A percentile compares a stretch with the other conserved stretches of the same genome.
phyloP scores from a whole-genome alignment of 2,329 filamentous ascomycete species.

The Parastagonospora avenae region DNA sequence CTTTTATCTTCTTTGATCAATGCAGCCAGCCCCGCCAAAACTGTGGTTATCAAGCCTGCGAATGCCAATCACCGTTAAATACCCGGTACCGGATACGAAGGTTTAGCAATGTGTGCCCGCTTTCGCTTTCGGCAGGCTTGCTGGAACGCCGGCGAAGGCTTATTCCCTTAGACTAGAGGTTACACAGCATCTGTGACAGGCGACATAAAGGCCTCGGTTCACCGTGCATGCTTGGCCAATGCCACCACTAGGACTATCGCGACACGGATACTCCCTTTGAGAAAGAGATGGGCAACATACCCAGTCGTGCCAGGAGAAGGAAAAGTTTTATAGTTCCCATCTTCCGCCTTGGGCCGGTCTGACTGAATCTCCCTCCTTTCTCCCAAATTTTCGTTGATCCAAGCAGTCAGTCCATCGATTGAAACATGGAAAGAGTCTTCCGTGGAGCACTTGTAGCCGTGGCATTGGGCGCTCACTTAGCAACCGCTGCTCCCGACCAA shows the following conservation, averaged over 20 bases:
- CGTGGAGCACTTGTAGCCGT: conserved; percentile 8
- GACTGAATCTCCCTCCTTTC: neutral
- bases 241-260: too few relatives aligned
- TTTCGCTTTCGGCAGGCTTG: neutral
- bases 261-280: neutral
- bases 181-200: too few relatives aligned
- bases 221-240: too few relatives aligned
- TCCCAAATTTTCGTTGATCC: neutral
- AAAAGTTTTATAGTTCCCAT: too few relatives aligned
- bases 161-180: neutral
- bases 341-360: too few relatives aligned
- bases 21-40: neutral
- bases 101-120: neutral
- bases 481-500: conserved; percentile 16
- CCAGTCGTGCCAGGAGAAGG: neutral
- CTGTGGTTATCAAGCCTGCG: neutral
- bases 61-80: neutral
- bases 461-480: conserved; percentile 8
- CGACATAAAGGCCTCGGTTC: too few relatives aligned
- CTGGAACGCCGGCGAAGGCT: neutral
- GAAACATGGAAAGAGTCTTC: conserved; percentile 6
- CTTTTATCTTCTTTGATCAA: neutral
- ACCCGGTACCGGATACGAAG: neutral
- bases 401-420: neutral
- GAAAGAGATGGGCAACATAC: neutral